Base-by-base conservation (phyloP, 2,329 filamentous ascomycete species). In the Ilyonectria sp. region DNA sequence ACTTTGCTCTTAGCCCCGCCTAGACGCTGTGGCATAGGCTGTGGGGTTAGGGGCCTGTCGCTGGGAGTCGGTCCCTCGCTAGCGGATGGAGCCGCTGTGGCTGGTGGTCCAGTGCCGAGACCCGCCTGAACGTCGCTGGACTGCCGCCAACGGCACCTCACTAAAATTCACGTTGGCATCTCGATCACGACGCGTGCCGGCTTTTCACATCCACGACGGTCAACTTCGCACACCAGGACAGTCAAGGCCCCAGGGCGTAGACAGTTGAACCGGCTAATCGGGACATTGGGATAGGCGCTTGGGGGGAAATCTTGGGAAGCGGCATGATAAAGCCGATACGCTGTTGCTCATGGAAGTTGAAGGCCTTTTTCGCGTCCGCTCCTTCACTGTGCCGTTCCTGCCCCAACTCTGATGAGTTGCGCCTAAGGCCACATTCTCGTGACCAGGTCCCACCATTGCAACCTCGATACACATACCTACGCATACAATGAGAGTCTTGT, bases 401-500 rank as follows among this genome's bases (percentile, higher is more conserved):
- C 52, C 52, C 23, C 50, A 40, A 37, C 40, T 55, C 59, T 21
- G 59, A 52, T 21, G 15, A 17, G 9, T 53, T 21, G 15, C 50
- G 50, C 59, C 50, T 61, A 40, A 62, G 58, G 53, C 58, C 53
- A 58, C 44, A 19, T 33, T 49, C 19, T 53, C 29, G 54, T 69
- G 29, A 54, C 23, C 50, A 31, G 35, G 44, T 47, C 40, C 15
- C 26, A 44, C 47, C n/a, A 35, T n/a, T n/a, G 29, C 10, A 19
- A 52, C 19, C 35, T 43, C 44, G 8, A 5, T 21, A 21, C 37
- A 29, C 37, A 31, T 15, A 29, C 37, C 23, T 15, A 7, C 40
- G 21, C n/a, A 60, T 63, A 15, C 50, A 47, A 89, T 89, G 82
- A 87, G 79, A 75, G 83, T 89, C 44, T 79, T 89, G 13, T 89